Base-by-base conservation (phyloP, 192 early-diverging fungal genomes). In the Paraglomus brasilianum region DNA sequence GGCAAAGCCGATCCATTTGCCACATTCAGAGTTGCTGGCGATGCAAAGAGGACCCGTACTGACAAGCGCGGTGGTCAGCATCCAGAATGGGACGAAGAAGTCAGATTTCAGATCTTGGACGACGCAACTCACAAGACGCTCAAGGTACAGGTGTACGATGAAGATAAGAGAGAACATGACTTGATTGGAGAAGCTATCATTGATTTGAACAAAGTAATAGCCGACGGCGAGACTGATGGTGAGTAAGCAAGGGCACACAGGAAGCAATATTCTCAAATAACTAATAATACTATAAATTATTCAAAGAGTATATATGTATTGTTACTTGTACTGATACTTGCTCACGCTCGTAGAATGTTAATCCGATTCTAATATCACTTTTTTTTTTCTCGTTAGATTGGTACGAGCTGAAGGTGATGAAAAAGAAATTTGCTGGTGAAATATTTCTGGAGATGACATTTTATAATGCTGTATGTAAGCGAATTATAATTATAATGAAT, bases 21-120 rank as follows among this genome's bases (percentile, higher is more conserved):
- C 43, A 66, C 83, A 9, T 79, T 85, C 63, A 73, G 79, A 13
- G 60, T 85, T 5, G 82, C 75, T 39, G 81, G 80, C 51, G 74
- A 72, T 44, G 62, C 73, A 1, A 79, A 77, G 57, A 74, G 75
- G 38, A 77, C 77, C 10, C 78, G 74, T 24, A 82, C 84, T 4
- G 82, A 83, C 38, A 76, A 82, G n/a, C 71, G 82, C 13, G 84
- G 84, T 51, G 84, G 84, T 11, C 84, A 85, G 45, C 72, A 81
- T 48, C 84, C 84, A 10, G 48, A 74, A 19, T 85, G 84, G 84
- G 82, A 86, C 62, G 82, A 83, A 44, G 82, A 86, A 76, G 79
- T 85, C 72, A 10, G 62, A 21, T 58, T 22, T 66, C 19, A 46
- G n/a, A 0, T 44, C 49, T 36, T 59, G 45, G 55, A 68, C 14